Conservation (phyloP, 495 filamentous ascomycete genomes). For the Aspergillus carlsbadensis region DNA sequence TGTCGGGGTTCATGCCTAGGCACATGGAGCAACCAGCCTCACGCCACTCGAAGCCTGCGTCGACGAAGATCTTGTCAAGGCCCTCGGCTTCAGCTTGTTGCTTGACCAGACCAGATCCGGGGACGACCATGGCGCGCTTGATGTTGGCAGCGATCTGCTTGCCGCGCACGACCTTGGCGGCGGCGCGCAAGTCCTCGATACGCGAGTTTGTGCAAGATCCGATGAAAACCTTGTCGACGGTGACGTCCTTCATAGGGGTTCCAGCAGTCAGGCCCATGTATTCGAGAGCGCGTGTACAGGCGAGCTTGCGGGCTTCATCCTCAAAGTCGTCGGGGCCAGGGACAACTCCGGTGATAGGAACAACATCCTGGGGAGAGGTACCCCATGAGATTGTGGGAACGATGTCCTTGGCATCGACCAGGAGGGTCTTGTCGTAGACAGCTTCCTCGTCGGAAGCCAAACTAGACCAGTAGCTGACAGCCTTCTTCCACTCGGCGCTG, state of each 20-base stretch:
- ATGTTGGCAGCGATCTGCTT: slow-evolving; percentile 82
- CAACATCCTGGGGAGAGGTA: slow-evolving; percentile 92
- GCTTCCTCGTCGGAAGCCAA: slow-evolving; percentile 82
- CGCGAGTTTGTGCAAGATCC: slow-evolving; percentile 97
- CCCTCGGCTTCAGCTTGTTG: slow-evolving; percentile 88
- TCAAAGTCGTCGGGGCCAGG: slow-evolving; percentile 85
- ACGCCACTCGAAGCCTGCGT: slow-evolving; percentile 96
- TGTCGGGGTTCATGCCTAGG: slow-evolving; percentile 98
- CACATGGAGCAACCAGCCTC: slow-evolving; percentile 99
- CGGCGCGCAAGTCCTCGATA: slow-evolving; percentile 92
- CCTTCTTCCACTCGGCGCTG: slow-evolving; percentile 86
- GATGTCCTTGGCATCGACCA: slow-evolving; percentile 89
- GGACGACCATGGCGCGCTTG: slow-evolving; percentile 93
- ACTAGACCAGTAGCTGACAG: slow-evolving; percentile 83
- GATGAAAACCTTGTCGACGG: slow-evolving; percentile 94
- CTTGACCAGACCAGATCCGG: slow-evolving; percentile 93
- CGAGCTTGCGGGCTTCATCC: slow-evolving; percentile 71
- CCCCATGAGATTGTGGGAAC: slow-evolving; percentile 94
- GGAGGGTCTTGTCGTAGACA: slow-evolving; percentile 81
- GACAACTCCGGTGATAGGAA: slow-evolving; percentile 87
- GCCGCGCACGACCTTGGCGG: slow-evolving; percentile 80
- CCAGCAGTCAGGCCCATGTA: slow-evolving; percentile 93
- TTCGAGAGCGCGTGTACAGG: slow-evolving; percentile 78
- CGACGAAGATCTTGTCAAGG: slow-evolving; percentile 85
- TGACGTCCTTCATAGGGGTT: slow-evolving; percentile 86